phyloP scores from a whole-genome alignment of 768 basidiomycete genomes.

The Pisolithus orientalis region DNA sequence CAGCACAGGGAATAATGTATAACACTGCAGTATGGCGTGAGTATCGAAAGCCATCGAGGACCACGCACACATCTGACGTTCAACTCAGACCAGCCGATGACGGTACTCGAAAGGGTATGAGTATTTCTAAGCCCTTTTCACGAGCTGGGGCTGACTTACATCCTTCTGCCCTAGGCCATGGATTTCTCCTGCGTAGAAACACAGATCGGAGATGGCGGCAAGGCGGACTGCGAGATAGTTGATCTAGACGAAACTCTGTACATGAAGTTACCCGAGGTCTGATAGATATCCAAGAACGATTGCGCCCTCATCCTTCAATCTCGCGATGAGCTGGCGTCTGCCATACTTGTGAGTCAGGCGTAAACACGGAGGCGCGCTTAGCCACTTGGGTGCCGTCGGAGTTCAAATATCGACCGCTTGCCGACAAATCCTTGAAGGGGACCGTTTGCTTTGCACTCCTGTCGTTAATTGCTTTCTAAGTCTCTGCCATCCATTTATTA shows the following conservation, averaged over 20 bases:
- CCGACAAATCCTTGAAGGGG: conserved; percentile 9
- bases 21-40: conserved; percentile 84
- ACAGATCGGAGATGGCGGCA: conserved; percentile 77
- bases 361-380: no score
- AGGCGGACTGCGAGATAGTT: conserved; percentile 82
- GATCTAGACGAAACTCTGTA: conserved; percentile 37
- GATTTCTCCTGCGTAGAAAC: conserved; percentile 91
- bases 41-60: conserved; percentile 27
- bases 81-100: conserved; percentile 83
- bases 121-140: neutral
- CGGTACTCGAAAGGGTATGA: conserved; percentile 65
- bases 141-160: conserved; percentile 12
- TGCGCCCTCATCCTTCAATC: no score
- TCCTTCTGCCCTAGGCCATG: conserved; percentile 41
- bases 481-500: conserved; percentile 10
- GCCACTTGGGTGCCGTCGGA: conserved; percentile 12
- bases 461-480: conserved; percentile 7
- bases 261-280: conserved; percentile 19
- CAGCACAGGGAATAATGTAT: conserved; percentile 84
- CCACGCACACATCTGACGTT: conserved; percentile 2
- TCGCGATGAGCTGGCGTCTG: no score
- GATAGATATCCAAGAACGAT: no score
- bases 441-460: conserved; percentile 5
- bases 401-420: conserved; percentile 18
- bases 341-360: no score